Percentiles rank a stretch among this genome's conserved stretches.
These are phyloP conservation scores for Candida broadrunensis DNA, from an alignment of 805 yeast species.

Conservation along the genomic window DNA sequence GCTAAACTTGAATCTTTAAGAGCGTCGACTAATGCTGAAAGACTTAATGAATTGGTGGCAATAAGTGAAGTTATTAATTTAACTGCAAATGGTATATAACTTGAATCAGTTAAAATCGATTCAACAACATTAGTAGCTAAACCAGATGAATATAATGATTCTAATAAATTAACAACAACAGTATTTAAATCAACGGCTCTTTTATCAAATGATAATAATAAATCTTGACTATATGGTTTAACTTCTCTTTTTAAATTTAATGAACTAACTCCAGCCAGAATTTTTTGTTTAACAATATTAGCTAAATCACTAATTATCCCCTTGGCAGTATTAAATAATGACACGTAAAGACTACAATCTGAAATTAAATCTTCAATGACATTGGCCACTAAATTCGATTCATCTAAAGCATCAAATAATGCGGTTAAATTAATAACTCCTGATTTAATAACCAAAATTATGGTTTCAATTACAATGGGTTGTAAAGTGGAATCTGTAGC, in stretches of 20 bases:
- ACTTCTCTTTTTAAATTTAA: conserved; percentile 10
- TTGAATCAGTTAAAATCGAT: conserved; percentile 35
- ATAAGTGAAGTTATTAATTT: conserved; percentile 31
- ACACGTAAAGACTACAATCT: conserved; percentile 36
- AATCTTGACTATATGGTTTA: background rate
- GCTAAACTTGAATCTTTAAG: conserved; percentile 30
- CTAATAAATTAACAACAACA: conserved; percentile 33
- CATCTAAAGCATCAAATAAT: conserved; percentile 33
- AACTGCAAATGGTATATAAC: conserved; percentile 34
- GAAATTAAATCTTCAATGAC: conserved; percentile 34
- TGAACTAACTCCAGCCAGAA: conserved; percentile 13
- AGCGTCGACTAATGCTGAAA: conserved; percentile 27
- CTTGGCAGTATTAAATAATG: conserved; percentile 29
- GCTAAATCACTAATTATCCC: conserved; percentile 22
- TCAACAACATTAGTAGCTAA: conserved; percentile 37
- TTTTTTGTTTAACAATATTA: conserved; percentile 19
- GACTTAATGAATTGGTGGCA: conserved; percentile 23
- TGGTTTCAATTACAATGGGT: conserved; percentile 15
- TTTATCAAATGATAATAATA: conserved; percentile 7
- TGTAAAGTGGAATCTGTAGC: conserved; percentile 24
- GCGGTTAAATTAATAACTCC: conserved; percentile 30
- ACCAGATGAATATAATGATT: conserved; percentile 41
- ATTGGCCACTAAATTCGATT: conserved; percentile 31
- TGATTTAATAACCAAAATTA: conserved; percentile 29
- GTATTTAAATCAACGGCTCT: conserved; percentile 20